phyloP scores from a whole-genome alignment of 306 rosid species.

The Glycyrrhiza uralensis region DNA sequence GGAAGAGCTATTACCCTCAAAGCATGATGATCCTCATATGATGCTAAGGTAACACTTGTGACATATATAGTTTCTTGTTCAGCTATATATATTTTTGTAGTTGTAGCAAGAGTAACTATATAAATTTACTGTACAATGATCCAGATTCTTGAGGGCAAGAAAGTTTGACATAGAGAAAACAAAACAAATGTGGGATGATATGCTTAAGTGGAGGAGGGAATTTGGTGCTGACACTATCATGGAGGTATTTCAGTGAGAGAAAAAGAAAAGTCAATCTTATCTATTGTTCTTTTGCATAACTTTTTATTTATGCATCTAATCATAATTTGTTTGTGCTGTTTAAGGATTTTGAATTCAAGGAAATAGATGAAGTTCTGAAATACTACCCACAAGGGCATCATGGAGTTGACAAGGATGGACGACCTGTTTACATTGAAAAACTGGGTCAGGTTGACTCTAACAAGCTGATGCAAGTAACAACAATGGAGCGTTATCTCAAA shows the following conservation, averaged over 20 bases:
- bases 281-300: neutral
- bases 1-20: conserved; percentile 83
- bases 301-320: conserved; percentile 23
- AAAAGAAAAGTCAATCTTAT: neutral
- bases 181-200: conserved; percentile 99
- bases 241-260: conserved; percentile 57
- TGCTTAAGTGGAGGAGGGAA: conserved; percentile 92
- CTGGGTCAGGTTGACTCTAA: conserved; percentile 78
- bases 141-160: conserved; percentile 86
- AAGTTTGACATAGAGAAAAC: conserved; percentile 87
- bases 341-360: conserved; percentile 84
- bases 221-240: conserved; percentile 85
- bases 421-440: conserved; percentile 84
- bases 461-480: conserved; percentile 84
- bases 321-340: conserved; percentile 7
- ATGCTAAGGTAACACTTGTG: conserved; percentile 65
- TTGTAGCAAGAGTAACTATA: neutral
- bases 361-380: conserved; percentile 66
- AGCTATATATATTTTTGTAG: neutral
- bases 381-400: conserved; percentile 98
- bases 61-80: neutral
- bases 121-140: neutral
- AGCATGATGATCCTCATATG: conserved; percentile 78
- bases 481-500: conserved; percentile 82
- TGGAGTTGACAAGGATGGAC: conserved; percentile 89